Percentiles rank a stretch among this genome's conserved stretches.
phyloP scores from a whole-genome alignment of 768 basidiomycete species.

The Leccinum aurantiacum region DNA sequence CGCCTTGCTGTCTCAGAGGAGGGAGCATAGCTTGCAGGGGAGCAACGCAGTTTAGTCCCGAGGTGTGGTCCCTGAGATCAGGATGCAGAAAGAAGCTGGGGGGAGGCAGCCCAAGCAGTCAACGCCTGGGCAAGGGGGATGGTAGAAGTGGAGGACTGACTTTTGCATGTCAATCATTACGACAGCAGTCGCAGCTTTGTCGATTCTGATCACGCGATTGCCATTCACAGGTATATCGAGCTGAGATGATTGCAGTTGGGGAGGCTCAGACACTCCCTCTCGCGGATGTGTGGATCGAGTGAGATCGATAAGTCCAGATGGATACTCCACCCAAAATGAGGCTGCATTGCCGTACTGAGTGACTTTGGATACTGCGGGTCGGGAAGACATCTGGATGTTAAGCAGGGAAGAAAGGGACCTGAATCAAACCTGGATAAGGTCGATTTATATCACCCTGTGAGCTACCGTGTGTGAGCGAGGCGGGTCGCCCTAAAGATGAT shows the following conservation, averaged over 20 bases:
- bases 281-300: conserved; percentile 47
- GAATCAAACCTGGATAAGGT: neutral
- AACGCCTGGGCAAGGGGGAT: conserved; percentile 2
- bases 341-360: conserved; percentile 54
- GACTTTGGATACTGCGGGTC: conserved; percentile 44
- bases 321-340: conserved; percentile 70
- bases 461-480: neutral
- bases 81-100: conserved; percentile 65
- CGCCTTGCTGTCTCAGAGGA: conserved; percentile 45
- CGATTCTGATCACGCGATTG: conserved; percentile 49
- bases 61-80: conserved; percentile 52
- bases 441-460: conserved; percentile 1
- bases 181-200: conserved; percentile 49
- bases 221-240: conserved; percentile 56
- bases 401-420: neutral
- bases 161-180: conserved; percentile 79
- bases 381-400: conserved; percentile 39
- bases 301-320: conserved; percentile 60
- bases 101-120: neutral
- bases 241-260: conserved; percentile 38
- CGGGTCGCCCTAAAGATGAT: neutral
- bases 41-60: conserved; percentile 57
- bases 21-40: conserved; percentile 51
- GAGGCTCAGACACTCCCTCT: conserved; percentile 28
- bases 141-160: conserved; percentile 36